Evolutionary conservation across 164 flowering plant species (phyloP).

Genomic region (Sextonia rubra): DNA sequence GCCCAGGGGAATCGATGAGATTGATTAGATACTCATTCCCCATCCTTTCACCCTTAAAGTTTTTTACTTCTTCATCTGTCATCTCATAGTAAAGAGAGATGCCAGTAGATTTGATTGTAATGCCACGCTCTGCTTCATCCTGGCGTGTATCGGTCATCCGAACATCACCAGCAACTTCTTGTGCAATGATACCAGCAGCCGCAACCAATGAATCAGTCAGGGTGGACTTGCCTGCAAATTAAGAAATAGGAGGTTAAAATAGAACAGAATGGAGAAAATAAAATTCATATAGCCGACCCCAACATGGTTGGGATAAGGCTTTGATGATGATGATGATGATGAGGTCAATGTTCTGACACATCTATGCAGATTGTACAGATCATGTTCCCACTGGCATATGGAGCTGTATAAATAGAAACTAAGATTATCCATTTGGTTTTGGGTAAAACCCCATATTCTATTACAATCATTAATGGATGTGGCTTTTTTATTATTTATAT

Average conservation of each 20-base stretch:
- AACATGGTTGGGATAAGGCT: too few species aligned
- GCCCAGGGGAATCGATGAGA: constrained; percentile 30
- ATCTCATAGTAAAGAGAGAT: constrained; percentile 23
- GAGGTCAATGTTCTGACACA: background rate
- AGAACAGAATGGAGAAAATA: too few species aligned
- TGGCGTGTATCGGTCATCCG: constrained; percentile 29
- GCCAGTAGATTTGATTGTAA: constrained; percentile 23
- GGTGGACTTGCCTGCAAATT: constrained; percentile 45
- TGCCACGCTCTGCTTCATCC: constrained; percentile 31
- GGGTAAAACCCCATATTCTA: too few species aligned
- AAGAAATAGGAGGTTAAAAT: too few species aligned
- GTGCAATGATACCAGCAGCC: constrained; percentile 45
- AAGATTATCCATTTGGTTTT: too few species aligned
- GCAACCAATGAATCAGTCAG: constrained; percentile 51
- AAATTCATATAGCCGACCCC: too few species aligned
- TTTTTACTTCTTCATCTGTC: constrained; percentile 13
- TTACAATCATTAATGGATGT: too few species aligned
- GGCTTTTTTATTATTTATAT: too few species aligned
- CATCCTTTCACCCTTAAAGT: constrained; percentile 16
- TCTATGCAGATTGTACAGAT: background rate
- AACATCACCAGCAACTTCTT: constrained; percentile 45
- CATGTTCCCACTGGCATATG: too few species aligned
- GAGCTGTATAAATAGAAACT: too few species aligned
- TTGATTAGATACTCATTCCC: constrained; percentile 28
- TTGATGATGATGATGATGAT: too few species aligned